Conservation (phyloP, 2,329 filamentous ascomycete genomes). For the Stagonosporopsis rhizophila region DNA sequence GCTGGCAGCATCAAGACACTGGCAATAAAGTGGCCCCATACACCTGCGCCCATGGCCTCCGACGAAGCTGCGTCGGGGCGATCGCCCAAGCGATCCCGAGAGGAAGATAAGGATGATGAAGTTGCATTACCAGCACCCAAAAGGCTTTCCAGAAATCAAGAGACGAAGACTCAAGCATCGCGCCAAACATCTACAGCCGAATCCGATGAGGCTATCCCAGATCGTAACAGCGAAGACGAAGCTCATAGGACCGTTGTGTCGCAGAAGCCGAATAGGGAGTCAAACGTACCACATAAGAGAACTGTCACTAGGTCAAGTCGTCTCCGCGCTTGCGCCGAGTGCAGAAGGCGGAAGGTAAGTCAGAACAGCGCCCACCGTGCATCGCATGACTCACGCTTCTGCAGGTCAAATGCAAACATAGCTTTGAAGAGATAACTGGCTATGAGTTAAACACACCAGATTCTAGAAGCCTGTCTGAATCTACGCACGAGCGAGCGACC, state of each 20-base stretch:
- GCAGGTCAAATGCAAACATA: conserved; percentile 14
- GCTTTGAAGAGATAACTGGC: background rate
- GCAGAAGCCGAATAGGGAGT: background rate
- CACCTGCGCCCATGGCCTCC: background rate
- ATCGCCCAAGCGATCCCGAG: conserved; percentile 16
- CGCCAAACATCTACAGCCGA: background rate
- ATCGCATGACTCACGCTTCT: background rate
- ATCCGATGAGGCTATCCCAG: background rate
- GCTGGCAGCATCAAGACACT: background rate
- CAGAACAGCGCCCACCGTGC: too few relatives aligned
- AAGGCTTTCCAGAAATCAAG: background rate
- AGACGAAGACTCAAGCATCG: background rate
- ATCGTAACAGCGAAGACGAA: background rate
- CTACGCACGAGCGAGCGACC: background rate
- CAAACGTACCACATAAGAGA: background rate
- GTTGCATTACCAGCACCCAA: conserved; percentile 16
- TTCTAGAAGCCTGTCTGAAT: background rate
- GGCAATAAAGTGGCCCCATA: background rate
- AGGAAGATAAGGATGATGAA: conserved; percentile 6
- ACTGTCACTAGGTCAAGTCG: background rate
- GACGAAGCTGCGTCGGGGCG: background rate
- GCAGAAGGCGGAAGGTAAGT: conserved; percentile 12
- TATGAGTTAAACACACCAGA: background rate
- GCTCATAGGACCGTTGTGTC: background rate
- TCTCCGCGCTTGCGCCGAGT: conserved; percentile 1